Conservation (phyloP, 2,329 filamentous ascomycete species). For the Fusarium abutilonis region DNA sequence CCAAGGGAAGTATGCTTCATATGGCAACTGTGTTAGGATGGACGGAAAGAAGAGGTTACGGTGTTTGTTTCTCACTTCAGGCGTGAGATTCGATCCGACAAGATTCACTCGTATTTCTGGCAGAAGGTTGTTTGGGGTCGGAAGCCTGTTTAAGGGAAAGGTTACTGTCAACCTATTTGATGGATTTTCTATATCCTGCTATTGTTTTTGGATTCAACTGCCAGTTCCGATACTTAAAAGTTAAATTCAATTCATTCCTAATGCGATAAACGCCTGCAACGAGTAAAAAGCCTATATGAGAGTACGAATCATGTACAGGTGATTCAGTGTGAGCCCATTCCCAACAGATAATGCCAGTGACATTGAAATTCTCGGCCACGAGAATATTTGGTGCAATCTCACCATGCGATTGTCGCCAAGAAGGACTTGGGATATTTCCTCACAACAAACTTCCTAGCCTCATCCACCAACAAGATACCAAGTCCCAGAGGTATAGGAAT, state of each 20-base stretch:
- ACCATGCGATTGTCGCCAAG: conserved; percentile 62
- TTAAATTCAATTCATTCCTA: conserved; percentile 40
- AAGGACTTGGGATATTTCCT: conserved; percentile 56
- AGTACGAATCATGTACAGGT: conserved; percentile 54
- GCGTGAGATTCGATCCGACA: background rate
- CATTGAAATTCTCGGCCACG: conserved; percentile 56
- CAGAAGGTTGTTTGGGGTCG: conserved; percentile 14
- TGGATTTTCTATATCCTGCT: no score
- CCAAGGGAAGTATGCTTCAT: background rate
- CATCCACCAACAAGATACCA: conserved; percentile 62
- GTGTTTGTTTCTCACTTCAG: conserved; percentile 1
- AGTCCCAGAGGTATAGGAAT: conserved; percentile 61
- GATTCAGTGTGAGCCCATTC: conserved; percentile 51
- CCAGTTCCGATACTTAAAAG: no score
- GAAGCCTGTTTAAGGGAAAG: background rate
- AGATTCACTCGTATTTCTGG: conserved; percentile 13
- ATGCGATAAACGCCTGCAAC: conserved; percentile 55
- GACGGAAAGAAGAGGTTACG: background rate
- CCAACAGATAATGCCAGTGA: conserved; percentile 61
- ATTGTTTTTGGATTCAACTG: no score
- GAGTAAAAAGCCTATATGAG: conserved; percentile 52
- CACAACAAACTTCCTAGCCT: conserved; percentile 61
- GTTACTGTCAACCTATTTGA: no score
- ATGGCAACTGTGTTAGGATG: conserved; percentile 4
- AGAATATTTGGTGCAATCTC: conserved; percentile 47